Conservation (phyloP, 1,139 yeast species). For the Candida neerlandica region DNA sequence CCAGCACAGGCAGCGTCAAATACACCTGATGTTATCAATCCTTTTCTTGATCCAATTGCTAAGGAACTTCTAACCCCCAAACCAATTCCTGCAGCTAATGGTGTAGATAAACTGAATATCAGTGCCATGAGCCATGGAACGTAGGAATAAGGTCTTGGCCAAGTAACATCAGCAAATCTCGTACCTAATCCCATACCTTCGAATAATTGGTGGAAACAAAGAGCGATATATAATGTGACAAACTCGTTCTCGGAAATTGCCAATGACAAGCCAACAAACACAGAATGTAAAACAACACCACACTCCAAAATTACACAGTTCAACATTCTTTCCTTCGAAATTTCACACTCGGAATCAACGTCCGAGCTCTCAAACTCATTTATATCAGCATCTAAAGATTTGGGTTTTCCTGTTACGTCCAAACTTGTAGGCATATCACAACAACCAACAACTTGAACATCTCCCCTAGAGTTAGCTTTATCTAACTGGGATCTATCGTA, state of each 20-base stretch:
- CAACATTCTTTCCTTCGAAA: conserved; percentile 19
- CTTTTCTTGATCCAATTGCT: conserved; percentile 34
- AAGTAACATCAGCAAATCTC: conserved; percentile 38
- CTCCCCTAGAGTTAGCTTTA: neutral
- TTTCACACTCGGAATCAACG: conserved; percentile 4
- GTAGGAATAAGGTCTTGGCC: conserved; percentile 33
- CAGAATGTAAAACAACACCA: conserved; percentile 44
- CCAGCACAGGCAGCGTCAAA: conserved; percentile 45
- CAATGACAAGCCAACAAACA: conserved; percentile 42
- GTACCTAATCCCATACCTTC: conserved; percentile 47
- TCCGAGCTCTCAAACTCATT: neutral
- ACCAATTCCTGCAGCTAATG: conserved; percentile 40
- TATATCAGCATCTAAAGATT: neutral
- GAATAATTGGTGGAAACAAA: conserved; percentile 44
- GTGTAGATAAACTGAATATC: conserved; percentile 37
- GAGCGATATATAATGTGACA: conserved; percentile 36
- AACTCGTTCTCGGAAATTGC: conserved; percentile 44
- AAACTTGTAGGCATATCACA: neutral
- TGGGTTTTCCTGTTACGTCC: neutral
- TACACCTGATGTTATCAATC: conserved; percentile 38
- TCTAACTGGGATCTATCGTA: conserved; percentile 11
- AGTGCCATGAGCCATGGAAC: conserved; percentile 39
- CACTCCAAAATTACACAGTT: conserved; percentile 37
- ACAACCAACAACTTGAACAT: neutral
- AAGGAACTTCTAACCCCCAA: conserved; percentile 37